Conservation (phyloP, 2,329 filamentous ascomycete species). For the Thielaviopsis populi region DNA sequence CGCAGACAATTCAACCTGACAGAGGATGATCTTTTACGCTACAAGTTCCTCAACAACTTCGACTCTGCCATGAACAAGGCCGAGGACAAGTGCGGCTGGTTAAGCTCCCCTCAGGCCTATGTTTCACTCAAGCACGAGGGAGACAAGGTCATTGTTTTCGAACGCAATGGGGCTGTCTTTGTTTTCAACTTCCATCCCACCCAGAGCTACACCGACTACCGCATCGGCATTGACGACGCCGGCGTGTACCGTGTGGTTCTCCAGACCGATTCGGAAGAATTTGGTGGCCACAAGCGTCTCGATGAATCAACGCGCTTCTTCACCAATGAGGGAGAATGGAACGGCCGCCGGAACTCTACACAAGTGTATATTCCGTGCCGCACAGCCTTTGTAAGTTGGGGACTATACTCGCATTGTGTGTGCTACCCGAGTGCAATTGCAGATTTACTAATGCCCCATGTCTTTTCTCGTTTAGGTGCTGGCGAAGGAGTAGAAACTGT, state of each 20-base stretch:
- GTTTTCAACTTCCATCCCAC: slow-evolving; percentile 91
- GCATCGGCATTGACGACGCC: slow-evolving; percentile 68
- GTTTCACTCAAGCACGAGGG: slow-evolving; percentile 84
- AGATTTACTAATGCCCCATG: not conserved
- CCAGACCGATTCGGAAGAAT: slow-evolving; percentile 60
- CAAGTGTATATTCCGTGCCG: slow-evolving; percentile 81
- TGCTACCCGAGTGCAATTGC: not conserved
- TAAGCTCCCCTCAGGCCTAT: slow-evolving; percentile 72
- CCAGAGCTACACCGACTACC: slow-evolving; percentile 78
- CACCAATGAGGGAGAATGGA: slow-evolving; percentile 83
- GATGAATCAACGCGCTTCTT: slow-evolving; percentile 76
- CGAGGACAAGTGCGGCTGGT: slow-evolving; percentile 84
- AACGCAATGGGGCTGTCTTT: slow-evolving; percentile 78
- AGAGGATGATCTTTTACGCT: slow-evolving; percentile 72
- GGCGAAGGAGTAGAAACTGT: slow-evolving; percentile 1
- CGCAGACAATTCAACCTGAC: slow-evolving; percentile 85
- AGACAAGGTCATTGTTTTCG: slow-evolving; percentile 93
- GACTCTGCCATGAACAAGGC: slow-evolving; percentile 80
- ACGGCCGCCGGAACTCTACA: slow-evolving; percentile 73
- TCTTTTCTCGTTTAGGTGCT: slow-evolving; percentile 10
- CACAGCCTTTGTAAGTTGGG: slow-evolving; percentile 57
- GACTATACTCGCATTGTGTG: not conserved
- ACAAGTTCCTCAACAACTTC: slow-evolving; percentile 85
- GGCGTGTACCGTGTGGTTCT: slow-evolving; percentile 82
- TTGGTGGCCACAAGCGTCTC: slow-evolving; percentile 67